Base-by-base conservation (phyloP, 2,329 filamentous ascomycete genomes). In the Fusarium sp. region DNA sequence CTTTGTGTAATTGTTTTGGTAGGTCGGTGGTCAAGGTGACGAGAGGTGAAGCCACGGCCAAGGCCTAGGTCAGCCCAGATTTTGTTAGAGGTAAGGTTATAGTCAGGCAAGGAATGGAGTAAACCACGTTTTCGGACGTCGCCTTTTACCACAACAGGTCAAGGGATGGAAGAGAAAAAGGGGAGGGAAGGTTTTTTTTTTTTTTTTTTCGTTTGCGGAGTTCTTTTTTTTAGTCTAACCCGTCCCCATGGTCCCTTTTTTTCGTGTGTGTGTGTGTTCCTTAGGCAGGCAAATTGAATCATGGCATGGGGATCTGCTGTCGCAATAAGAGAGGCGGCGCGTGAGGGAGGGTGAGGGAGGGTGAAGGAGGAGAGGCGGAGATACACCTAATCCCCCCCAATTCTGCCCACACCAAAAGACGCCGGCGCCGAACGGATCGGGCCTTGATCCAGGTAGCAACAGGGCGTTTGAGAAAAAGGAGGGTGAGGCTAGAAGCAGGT, bases 381-480 rank as follows among this genome's bases (percentile, higher is more conserved):
- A 62, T 59, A 63, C 47, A 63, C 47, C 47, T 64, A 31, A 31
- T 27, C 47, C 47, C 18, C 24, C 47, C 47, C 47, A n/a, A 18
- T 31, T 52, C 47, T 52, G 27, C 47, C 27, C 47, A 27, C 57
- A 58, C 61, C 62, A 60, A 65, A 34, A 47, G 27, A 52, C 60
- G 67, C 71, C 47, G 66, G 72, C 62, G 72, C 73, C 69, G 72
- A 70, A 73, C 77, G 77, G 77, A 77, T 75, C 77, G 77, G 75
- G 74, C 77, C 77, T 78, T 76, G 75, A 64, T 71, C 77, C 75
- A 78, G 77, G 77, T 77, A 74, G 76, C 70, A 63, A 56, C 65
- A 54, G 73, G 70, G 68, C 62, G 70, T 69, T 68, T 62, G 63
- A 6, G 62, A 60, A 73, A 62, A 69, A 42, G 52, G 61, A 62